These are phyloP conservation scores for Candida ulmi DNA, from an alignment of 805 yeast species.

Conservation along the genomic window DNA sequence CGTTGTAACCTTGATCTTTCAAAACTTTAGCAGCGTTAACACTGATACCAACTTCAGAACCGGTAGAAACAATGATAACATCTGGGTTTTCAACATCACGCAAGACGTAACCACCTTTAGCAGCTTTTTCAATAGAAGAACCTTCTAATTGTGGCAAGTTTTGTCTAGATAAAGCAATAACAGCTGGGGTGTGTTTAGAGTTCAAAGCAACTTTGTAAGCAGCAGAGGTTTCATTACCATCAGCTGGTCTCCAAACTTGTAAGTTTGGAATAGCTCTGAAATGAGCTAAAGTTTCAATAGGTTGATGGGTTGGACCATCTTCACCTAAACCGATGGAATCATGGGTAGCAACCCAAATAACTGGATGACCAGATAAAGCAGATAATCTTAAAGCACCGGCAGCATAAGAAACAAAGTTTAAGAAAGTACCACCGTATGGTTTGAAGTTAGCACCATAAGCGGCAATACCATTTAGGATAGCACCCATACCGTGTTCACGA, in stretches of 20 bases:
- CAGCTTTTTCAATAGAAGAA: constrained; percentile 84
- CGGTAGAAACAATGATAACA: constrained; percentile 79
- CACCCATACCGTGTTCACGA: constrained; percentile 99
- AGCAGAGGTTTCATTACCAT: constrained; percentile 84
- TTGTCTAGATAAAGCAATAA: constrained; percentile 79
- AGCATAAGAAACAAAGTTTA: constrained; percentile 84
- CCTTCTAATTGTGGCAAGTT: constrained; percentile 91
- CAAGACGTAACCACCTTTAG: constrained; percentile 90
- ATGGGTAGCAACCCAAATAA: constrained; percentile 84
- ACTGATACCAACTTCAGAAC: constrained; percentile 83
- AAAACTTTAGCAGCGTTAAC: constrained; percentile 79
- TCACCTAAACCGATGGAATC: constrained; percentile 90
- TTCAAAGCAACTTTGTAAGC: constrained; percentile 66
- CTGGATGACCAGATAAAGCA: constrained; percentile 78
- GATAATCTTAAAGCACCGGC: constrained; percentile 85
- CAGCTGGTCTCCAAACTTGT: constrained; percentile 90
- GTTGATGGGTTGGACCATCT: constrained; percentile 93
- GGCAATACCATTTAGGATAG: constrained; percentile 93
- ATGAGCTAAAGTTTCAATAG: constrained; percentile 84
- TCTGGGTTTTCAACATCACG: constrained; percentile 56
- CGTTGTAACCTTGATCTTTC: constrained; percentile 57
- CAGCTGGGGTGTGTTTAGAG: constrained; percentile 60
- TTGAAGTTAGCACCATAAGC: constrained; percentile 84
- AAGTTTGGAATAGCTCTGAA: constrained; percentile 80
- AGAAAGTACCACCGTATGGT: constrained; percentile 96